Evolutionary conservation across 768 basidiomycete species (phyloP), one percentile per base, ranked within the genome.

Genomic region (Hydnum rufescens): DNA sequence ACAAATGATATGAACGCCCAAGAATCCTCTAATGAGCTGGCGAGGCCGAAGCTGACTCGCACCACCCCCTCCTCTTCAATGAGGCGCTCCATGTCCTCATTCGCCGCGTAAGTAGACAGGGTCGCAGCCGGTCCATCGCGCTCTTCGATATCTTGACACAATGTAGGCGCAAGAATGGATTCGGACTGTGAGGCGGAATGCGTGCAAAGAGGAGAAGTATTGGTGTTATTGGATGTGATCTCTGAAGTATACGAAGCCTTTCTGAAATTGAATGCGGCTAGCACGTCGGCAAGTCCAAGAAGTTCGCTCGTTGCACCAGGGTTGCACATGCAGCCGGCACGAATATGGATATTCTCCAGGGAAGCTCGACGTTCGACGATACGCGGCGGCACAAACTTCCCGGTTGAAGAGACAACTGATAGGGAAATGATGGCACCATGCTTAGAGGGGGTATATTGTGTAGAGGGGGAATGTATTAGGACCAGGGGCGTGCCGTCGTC

Each of bases 281-380:
- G 16, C 26, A 16, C 25, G 8, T 47, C 26, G 13, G 44, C 26
- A 26, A 85, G 72, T 0, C 77, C 78, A 3, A 86, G 70, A 16
- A 88, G 65, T 3, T 80, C 74, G 1, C 82, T 76, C 0, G 83
- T 81, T 18, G 77, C 85, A 5, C 86, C 86, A 16, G 85, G 82
- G 57, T 88, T 89, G 61, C 86, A 89, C 75, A 87, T 79, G 63
- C 85, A 89, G 0, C 85, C 85, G 2, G 84, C 83, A 42, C 85
- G 77, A 30, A 88, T 65, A 18, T 83, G 85, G 53, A 88, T 78
- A 49, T 71, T 74, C 57, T 73, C 42, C 36, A 32, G 25, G 18
- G 42, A 16, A 34, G 55, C 52, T 6, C 18, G n/a, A 39, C 16
- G 67, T 65, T 2, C 84, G 80, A 51, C 70, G 54, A 52, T 71